These are phyloP conservation scores for Chaetomiaceae sp. DNA, from an alignment of 2,329 filamentous ascomycete species.

Conservation along the genomic window DNA sequence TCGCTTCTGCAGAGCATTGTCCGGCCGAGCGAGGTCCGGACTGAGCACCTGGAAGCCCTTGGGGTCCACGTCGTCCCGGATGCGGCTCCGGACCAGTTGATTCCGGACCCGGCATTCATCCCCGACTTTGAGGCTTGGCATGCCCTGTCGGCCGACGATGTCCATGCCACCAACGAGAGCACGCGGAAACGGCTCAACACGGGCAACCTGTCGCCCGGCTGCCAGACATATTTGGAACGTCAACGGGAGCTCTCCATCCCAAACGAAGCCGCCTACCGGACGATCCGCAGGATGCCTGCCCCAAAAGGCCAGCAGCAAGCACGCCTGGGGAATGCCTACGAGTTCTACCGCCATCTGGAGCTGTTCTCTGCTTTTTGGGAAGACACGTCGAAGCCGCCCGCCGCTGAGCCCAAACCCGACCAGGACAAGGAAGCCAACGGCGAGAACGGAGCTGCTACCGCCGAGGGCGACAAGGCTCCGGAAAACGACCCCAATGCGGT, in stretches of 20 bases:
- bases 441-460: neutral
- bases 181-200: constrained; percentile 49
- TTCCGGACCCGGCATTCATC: constrained; percentile 51
- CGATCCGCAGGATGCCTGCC: constrained; percentile 54
- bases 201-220: constrained; percentile 52
- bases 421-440: constrained; percentile 4
- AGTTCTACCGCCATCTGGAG: constrained; percentile 62
- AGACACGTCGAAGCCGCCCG: constrained; percentile 45
- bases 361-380: constrained; percentile 57
- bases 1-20: constrained; percentile 50
- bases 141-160: constrained; percentile 44
- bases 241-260: constrained; percentile 51
- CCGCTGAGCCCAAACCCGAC: neutral
- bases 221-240: constrained; percentile 55
- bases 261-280: constrained; percentile 58
- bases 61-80: constrained; percentile 53
- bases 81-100: constrained; percentile 43
- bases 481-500: constrained; percentile 15
- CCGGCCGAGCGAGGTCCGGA: constrained; percentile 46
- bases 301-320: constrained; percentile 49
- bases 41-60: constrained; percentile 52
- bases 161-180: constrained; percentile 43
- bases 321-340: constrained; percentile 59
- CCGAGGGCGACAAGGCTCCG: constrained; percentile 11
- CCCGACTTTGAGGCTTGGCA: constrained; percentile 54